Evolutionary conservation across 2,329 filamentous ascomycete species (phyloP), one percentile per base, ranked within the genome.

Genomic region (Fusarium globosum): DNA sequence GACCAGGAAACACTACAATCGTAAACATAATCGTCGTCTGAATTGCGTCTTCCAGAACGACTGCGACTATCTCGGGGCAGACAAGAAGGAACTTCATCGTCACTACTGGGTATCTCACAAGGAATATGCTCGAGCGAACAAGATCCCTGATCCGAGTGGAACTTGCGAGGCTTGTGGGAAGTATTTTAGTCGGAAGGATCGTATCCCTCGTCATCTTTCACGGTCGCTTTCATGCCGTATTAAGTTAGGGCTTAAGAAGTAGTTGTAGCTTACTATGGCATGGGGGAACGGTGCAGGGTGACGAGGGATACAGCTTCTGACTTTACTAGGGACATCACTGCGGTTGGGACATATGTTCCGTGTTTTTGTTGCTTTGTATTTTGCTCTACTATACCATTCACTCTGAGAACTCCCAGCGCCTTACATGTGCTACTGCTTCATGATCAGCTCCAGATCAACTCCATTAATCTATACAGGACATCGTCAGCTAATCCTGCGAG

Each of bases 71-170:
- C 4, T 13, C 2, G 38, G 26, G 7, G 46, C 62, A 1, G 51
- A 66, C 4, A 63, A 45, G 1, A 77, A 49, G 12, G 64, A 57
- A 11, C 53, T 69, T 1, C 0, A 53, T 23, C 70, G 75, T 8
- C 75, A 77, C n/a, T 73, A 68, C 10, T 68, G 68, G 71, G 48
- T 53, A 2, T 42, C 57, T 2, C 75, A 77, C 8, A 13, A 46
- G 23, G 21, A 33, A 5, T 72, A 60, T 28, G 69, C 69, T 7
- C 59, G 28, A 13, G 43, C 18, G 1, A 65, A 52, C 21, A 30
- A 45, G 1, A 55, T 76, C 7, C 68, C 56, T 2, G 15, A 57
- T 30, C 28, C n/a, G 6, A 9, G 18, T 0, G 69, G 36, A 6
- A 28, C 23, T 5, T 77, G 75, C 7, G 13, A 62, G 4, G 59